These are phyloP conservation scores for Verticillium dahliae DNA, from an alignment of 2,329 filamentous ascomycete species.

Conservation along the genomic window DNA sequence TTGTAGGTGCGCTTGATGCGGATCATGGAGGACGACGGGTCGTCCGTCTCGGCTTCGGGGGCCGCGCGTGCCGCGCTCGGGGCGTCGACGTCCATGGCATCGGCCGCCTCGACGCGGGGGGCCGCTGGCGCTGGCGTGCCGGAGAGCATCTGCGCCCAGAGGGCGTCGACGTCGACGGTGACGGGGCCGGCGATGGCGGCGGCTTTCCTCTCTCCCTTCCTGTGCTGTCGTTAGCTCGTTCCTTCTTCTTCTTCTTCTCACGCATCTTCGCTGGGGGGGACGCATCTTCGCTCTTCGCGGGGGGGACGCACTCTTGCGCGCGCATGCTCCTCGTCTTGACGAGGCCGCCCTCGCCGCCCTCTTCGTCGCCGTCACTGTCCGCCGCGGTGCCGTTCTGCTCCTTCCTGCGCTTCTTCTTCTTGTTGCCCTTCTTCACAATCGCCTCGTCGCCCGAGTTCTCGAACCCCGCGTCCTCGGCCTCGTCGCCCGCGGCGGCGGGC, in stretches of 20 bases:
- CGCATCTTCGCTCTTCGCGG: too few relatives aligned
- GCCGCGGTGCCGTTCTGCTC: slow-evolving; percentile 23
- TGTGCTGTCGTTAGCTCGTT: slow-evolving; percentile 14
- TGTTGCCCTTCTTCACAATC: slow-evolving; percentile 57
- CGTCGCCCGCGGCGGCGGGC: slow-evolving; percentile 15
- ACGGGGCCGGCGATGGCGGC: slow-evolving; percentile 49
- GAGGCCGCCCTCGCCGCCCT: slow-evolving; percentile 53
- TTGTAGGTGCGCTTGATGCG: slow-evolving; percentile 67
- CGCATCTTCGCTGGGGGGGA: too few relatives aligned
- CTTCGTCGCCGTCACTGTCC: slow-evolving; percentile 38
- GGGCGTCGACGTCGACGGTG: slow-evolving; percentile 64
- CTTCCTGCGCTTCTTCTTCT: slow-evolving; percentile 43
- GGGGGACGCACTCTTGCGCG: slow-evolving; percentile 51
- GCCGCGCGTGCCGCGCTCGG: background rate
- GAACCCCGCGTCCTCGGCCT: slow-evolving; percentile 42
- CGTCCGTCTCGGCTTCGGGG: slow-evolving; percentile 13
- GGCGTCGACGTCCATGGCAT: slow-evolving; percentile 4
- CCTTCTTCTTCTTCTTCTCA: too few relatives aligned
- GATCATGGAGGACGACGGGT: slow-evolving; percentile 35
- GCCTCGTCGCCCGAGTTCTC: slow-evolving; percentile 69
- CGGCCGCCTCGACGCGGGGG: slow-evolving; percentile 7
- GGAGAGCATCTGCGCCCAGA: slow-evolving; percentile 62
- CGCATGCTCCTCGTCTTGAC: slow-evolving; percentile 69
- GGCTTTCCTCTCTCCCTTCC: slow-evolving; percentile 51
- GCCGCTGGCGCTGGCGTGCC: slow-evolving; percentile 17